Evolutionary conservation across 2,329 filamentous ascomycete genomes (phyloP).

Genomic region (Sclerotinia subarctica): DNA sequence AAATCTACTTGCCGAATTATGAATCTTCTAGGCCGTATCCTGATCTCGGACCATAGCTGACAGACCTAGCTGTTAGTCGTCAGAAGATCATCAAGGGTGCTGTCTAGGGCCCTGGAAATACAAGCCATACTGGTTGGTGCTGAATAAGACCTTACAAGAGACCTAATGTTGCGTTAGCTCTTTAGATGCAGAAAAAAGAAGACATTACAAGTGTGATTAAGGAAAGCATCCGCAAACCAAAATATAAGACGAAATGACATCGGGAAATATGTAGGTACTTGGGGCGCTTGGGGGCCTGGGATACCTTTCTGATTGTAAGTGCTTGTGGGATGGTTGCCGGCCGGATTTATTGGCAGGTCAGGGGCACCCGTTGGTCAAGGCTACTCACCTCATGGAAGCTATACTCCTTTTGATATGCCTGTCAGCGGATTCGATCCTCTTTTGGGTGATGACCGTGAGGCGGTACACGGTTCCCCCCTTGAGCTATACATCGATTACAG

Average conservation of each 20-base stretch:
- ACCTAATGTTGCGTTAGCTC: constrained; percentile 20
- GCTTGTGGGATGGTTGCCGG: constrained; percentile 15
- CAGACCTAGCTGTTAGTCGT: background rate
- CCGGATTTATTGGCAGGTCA: constrained; percentile 31
- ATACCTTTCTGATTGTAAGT: constrained; percentile 16
- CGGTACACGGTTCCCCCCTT: constrained; percentile 31
- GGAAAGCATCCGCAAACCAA: constrained; percentile 14
- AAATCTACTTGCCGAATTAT: background rate
- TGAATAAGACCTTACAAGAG: constrained; percentile 33
- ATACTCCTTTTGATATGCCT: constrained; percentile 27
- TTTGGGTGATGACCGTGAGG: constrained; percentile 29
- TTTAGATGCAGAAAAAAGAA: constrained; percentile 2
- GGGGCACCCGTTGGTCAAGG: constrained; percentile 23
- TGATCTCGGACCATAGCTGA: constrained; percentile 9
- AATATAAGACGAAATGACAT: constrained; percentile 15
- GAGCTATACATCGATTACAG: constrained; percentile 25
- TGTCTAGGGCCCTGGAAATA: background rate
- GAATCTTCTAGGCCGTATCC: constrained; percentile 4
- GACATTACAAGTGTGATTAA: constrained; percentile 23
- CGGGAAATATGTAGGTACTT: constrained; percentile 20
- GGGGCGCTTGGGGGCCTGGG: constrained; percentile 23
- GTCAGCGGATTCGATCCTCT: constrained; percentile 28
- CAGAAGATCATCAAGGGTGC: constrained; percentile 16
- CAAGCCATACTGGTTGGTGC: constrained; percentile 21
- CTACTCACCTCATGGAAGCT: constrained; percentile 22